Percentiles rank a stretch among this genome's conserved stretches.
phyloP scores from a whole-genome alignment of 768 basidiomycete species.

The Tylopilus sp. region DNA sequence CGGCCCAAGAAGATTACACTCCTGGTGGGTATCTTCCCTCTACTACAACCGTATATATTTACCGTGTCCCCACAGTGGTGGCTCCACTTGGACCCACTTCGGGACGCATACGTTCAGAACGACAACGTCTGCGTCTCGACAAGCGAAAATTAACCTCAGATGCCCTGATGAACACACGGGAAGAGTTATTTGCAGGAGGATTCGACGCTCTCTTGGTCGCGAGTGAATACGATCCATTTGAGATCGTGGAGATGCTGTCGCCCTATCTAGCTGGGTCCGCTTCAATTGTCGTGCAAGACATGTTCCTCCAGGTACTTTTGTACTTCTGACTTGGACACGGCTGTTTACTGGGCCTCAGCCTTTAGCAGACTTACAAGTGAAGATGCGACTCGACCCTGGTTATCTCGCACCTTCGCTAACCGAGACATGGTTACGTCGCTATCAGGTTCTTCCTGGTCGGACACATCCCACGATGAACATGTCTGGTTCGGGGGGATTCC shows the following conservation, averaged over 20 bases:
- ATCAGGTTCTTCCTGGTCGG: conserved; percentile 95
- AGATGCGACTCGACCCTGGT: conserved; percentile 58
- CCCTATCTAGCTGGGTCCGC: conserved; percentile 84
- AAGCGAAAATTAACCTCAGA: conserved; percentile 76
- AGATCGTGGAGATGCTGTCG: conserved; percentile 68
- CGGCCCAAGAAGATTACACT: conserved; percentile 71
- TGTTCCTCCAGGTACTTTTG: conserved; percentile 62
- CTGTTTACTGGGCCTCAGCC: conserved; percentile 41
- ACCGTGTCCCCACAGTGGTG: conserved; percentile 40
- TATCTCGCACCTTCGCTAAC: conserved; percentile 79
- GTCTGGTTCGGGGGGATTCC: conserved; percentile 84
- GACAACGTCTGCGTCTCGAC: conserved; percentile 64
- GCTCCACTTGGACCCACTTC: conserved; percentile 56
- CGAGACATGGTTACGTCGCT: conserved; percentile 84
- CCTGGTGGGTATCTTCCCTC: conserved; percentile 45
- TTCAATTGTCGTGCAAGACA: conserved; percentile 83
- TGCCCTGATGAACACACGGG: conserved; percentile 56
- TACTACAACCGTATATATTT: neutral
- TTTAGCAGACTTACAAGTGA: conserved; percentile 72
- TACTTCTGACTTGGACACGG: neutral
- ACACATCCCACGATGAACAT: conserved; percentile 95
- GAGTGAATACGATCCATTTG: conserved; percentile 80
- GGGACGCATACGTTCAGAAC: conserved; percentile 65
- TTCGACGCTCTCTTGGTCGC: conserved; percentile 90
- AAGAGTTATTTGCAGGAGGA: conserved; percentile 81